Percentiles rank a stretch among this genome's conserved stretches.
Conservation (phyloP, 768 basidiomycete species). For the Termitomyces titanicus region DNA sequence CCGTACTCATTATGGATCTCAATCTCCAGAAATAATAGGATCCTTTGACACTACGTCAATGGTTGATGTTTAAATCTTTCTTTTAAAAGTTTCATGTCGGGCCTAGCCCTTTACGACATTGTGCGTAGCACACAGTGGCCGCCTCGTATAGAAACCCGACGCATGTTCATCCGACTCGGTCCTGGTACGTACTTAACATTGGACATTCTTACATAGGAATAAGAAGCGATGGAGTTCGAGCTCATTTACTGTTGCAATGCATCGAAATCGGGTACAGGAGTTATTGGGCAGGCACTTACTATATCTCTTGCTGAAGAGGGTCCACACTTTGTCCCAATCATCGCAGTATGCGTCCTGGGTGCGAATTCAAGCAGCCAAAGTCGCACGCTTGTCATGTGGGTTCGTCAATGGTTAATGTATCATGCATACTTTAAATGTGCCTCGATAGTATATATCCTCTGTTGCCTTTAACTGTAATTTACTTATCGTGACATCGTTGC, state of each 20-base stretch:
- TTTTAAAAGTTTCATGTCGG: background rate
- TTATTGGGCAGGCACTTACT: slow-evolving; percentile 30
- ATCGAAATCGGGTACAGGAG: slow-evolving; percentile 26
- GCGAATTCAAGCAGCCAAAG: background rate
- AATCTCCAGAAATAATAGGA: too few relatives aligned
- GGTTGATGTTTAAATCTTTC: background rate
- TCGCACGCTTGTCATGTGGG: background rate
- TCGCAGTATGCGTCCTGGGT: slow-evolving; percentile 3
- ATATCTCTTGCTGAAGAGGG: slow-evolving; percentile 23
- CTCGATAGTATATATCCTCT: too few relatives aligned
- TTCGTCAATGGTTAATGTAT: background rate
- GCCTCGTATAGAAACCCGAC: slow-evolving; percentile 14
- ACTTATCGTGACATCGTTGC: too few relatives aligned
- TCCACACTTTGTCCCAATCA: slow-evolving; percentile 11
- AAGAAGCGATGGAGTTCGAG: slow-evolving; percentile 17
- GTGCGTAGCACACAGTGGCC: slow-evolving; percentile 19
- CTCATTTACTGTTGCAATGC: slow-evolving; percentile 15
- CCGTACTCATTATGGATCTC: too few relatives aligned
- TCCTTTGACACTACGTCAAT: background rate
- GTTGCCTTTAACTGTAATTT: too few relatives aligned
- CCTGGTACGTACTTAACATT: slow-evolving; percentile 19
- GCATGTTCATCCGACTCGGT: slow-evolving; percentile 20
- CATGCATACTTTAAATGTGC: too few relatives aligned
- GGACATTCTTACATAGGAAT: slow-evolving; percentile 19
- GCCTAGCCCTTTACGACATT: slow-evolving; percentile 17